These are phyloP conservation scores for Plectosphaerella sp. DNA, from an alignment of 2,329 filamentous ascomycete species.

Conservation along the genomic window DNA sequence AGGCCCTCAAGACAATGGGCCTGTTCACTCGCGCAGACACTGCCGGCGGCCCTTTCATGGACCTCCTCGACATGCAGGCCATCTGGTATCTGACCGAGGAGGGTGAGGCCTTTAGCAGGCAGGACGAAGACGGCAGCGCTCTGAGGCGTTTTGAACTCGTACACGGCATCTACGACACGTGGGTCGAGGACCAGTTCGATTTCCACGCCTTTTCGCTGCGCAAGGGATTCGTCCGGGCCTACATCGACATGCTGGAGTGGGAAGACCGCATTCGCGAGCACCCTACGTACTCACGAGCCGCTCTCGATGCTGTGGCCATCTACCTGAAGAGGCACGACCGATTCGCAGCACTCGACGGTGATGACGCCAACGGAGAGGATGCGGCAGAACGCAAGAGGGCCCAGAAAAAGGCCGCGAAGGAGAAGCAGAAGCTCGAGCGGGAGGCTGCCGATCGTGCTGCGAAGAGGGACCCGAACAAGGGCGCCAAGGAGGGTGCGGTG, in stretches of 20 bases:
- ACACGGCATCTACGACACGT: constrained; percentile 90
- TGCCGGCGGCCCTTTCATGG: constrained; percentile 78
- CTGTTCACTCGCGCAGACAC: constrained; percentile 93
- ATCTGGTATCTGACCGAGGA: constrained; percentile 97
- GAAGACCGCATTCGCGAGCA: constrained; percentile 88
- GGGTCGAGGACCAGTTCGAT: constrained; percentile 98
- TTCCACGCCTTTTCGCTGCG: constrained; percentile 97
- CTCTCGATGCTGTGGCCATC: constrained; percentile 73
- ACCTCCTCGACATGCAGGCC: constrained; percentile 97
- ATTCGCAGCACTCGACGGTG: constrained; percentile 60
- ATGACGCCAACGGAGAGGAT: constrained; percentile 48
- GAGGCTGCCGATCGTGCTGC: constrained; percentile 74
- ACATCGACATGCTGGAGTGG: constrained; percentile 95
- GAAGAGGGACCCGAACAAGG: constrained; percentile 81
- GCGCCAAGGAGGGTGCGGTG: constrained; percentile 59
- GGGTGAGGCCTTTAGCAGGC: constrained; percentile 80
- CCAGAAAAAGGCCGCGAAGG: constrained; percentile 84
- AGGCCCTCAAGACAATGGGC: constrained; percentile 81
- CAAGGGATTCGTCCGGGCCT: constrained; percentile 92
- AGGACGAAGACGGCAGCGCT: constrained; percentile 77
- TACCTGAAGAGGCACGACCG: constrained; percentile 78
- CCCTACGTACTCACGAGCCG: constrained; percentile 84
- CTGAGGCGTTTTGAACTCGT: constrained; percentile 89
- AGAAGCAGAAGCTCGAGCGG: constrained; percentile 59
- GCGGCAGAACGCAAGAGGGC: constrained; percentile 77